Percentiles rank a stretch among this genome's conserved stretches.
These are phyloP conservation scores for Xylaria arbuscula DNA, from an alignment of 2,329 filamentous ascomycete genomes.

Conservation along the genomic window DNA sequence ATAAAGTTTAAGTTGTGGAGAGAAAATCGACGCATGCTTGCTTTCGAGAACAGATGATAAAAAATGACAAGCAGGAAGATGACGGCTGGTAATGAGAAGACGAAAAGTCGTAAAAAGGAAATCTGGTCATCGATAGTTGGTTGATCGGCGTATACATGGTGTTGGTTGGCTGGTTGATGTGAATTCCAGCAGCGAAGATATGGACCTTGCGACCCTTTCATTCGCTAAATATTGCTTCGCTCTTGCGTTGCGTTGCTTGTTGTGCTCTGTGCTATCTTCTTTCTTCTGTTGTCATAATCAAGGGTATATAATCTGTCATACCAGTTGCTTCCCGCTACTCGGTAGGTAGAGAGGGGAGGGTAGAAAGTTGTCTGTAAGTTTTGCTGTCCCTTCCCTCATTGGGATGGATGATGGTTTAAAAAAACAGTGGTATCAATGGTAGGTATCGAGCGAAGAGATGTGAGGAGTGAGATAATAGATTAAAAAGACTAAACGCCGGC, in stretches of 20 bases:
- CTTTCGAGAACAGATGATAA: slow-evolving; percentile 4
- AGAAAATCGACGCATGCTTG: background rate
- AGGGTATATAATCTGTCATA: slow-evolving; percentile 6
- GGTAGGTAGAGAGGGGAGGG: slow-evolving; percentile 1
- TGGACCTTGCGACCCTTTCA: slow-evolving; percentile 1
- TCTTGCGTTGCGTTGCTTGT: background rate
- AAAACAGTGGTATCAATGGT: slow-evolving; percentile 16
- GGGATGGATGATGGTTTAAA: background rate
- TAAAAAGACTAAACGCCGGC: slow-evolving; percentile 44
- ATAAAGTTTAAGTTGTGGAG: background rate
- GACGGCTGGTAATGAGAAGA: slow-evolving; percentile 17
- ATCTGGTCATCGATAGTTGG: background rate
- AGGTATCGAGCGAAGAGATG: slow-evolving; percentile 41
- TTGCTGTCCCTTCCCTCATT: background rate
- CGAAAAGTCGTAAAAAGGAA: background rate
- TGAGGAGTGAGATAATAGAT: slow-evolving; percentile 20
- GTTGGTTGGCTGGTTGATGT: background rate
- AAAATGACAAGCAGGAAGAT: slow-evolving; percentile 44
- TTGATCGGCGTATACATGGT: slow-evolving; percentile 11
- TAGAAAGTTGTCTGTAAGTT: background rate
- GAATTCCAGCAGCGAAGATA: slow-evolving; percentile 3
- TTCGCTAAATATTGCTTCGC: slow-evolving; percentile 2
- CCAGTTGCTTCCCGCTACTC: slow-evolving; percentile 3
- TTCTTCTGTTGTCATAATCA: slow-evolving; percentile 3
- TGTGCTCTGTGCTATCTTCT: slow-evolving; percentile 14